Evolutionary conservation across 2,329 filamentous ascomycete species (phyloP).

Genomic region (Macrophomina tecta): DNA sequence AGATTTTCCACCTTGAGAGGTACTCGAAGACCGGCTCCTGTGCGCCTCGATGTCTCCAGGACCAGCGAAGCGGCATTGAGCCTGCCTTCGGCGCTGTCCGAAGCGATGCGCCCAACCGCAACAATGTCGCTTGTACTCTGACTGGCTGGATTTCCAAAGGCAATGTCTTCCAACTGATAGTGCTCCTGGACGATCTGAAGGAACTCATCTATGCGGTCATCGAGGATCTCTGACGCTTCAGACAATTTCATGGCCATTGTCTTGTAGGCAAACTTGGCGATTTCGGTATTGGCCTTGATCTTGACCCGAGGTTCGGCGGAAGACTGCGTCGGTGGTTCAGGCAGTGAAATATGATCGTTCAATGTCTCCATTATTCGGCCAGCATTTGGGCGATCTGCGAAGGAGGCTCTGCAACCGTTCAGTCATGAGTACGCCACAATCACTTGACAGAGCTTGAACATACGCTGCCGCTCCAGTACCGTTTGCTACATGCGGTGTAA

Average conservation of each 20-base stretch:
- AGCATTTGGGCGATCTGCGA: slow-evolving; percentile 76
- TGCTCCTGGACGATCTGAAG: slow-evolving; percentile 73
- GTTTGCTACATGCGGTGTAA: slow-evolving; percentile 47
- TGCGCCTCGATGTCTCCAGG: slow-evolving; percentile 84
- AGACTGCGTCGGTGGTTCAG: slow-evolving; percentile 73
- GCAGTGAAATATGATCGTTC: slow-evolving; percentile 72
- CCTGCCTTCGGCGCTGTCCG: slow-evolving; percentile 83
- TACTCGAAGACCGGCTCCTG: slow-evolving; percentile 80
- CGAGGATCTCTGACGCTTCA: slow-evolving; percentile 89
- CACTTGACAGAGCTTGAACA: slow-evolving; percentile 30
- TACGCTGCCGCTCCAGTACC: slow-evolving; percentile 48
- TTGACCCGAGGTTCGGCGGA: slow-evolving; percentile 80
- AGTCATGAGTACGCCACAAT: slow-evolving; percentile 2
- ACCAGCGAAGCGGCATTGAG: slow-evolving; percentile 85
- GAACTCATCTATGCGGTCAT: slow-evolving; percentile 95
- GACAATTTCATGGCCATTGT: slow-evolving; percentile 94
- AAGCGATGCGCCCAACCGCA: slow-evolving; percentile 89
- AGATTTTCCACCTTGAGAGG: slow-evolving; percentile 77
- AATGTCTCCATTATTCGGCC: slow-evolving; percentile 84
- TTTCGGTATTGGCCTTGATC: slow-evolving; percentile 83
- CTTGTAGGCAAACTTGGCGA: slow-evolving; percentile 90
- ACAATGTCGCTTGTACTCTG: slow-evolving; percentile 87
- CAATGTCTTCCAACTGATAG: slow-evolving; percentile 76
- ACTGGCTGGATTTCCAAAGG: slow-evolving; percentile 84
- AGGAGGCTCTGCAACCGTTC: slow-evolving; percentile 60